Conservation (phyloP, 1,284 basidiomycete species). For the Xerocomus nothofagi region DNA sequence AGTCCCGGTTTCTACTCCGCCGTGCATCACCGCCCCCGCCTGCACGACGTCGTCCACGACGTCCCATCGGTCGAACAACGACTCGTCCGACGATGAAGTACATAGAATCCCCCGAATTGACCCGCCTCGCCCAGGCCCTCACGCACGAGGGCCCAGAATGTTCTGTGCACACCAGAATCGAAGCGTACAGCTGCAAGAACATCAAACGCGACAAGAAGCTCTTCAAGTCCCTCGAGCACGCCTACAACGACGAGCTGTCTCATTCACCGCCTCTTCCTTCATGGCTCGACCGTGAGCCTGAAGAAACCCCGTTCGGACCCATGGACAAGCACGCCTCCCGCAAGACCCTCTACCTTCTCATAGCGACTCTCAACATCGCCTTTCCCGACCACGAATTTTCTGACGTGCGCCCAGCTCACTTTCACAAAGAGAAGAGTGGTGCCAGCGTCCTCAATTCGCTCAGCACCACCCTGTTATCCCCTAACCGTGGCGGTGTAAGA, state of each 20-base stretch:
- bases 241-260: conserved; percentile 77
- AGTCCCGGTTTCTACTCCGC: conserved; percentile 27
- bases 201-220: conserved; percentile 96
- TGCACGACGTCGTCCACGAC: background rate
- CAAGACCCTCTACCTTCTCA: conserved; percentile 92
- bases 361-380: conserved; percentile 94
- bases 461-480: conserved; percentile 74
- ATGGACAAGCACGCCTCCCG: conserved; percentile 75
- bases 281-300: conserved; percentile 68
- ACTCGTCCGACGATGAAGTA: conserved; percentile 70
- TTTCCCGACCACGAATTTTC: conserved; percentile 99
- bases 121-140: conserved; percentile 79
- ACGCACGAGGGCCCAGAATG: conserved; percentile 87
- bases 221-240: conserved; percentile 87
- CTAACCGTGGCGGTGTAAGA: conserved; percentile 58
- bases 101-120: conserved; percentile 82
- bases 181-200: conserved; percentile 98
- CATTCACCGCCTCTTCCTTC: conserved; percentile 70
- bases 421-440: conserved; percentile 80
- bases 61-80: background rate
- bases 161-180: conserved; percentile 89
- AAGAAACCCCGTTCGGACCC: conserved; percentile 77
- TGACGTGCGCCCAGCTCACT: conserved; percentile 88
- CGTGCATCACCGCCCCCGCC: background rate
- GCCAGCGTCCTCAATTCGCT: conserved; percentile 78